Percentiles rank a stretch among this genome's conserved stretches.
phyloP scores from a whole-genome alignment of 441 rosid species.

The Bruguiera hainesii region DNA sequence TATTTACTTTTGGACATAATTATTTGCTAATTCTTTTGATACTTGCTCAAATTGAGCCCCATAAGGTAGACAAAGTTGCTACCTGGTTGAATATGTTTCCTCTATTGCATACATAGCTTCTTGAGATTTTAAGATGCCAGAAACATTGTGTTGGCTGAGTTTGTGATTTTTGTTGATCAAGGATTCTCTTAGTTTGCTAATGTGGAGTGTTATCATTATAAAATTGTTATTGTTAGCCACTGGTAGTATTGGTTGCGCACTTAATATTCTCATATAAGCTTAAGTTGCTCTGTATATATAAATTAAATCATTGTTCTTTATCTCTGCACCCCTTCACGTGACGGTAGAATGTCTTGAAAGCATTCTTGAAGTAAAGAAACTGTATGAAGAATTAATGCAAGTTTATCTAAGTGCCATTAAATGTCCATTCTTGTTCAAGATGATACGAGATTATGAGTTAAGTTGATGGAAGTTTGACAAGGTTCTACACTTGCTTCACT shows the following conservation, averaged over 20 bases:
- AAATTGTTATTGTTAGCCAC: not conserved
- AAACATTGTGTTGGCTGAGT: not conserved
- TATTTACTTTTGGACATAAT: not conserved
- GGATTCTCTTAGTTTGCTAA: not conserved
- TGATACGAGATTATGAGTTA: not conserved
- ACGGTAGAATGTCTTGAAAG: not conserved
- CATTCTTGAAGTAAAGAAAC: not conserved
- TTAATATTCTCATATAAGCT: not conserved
- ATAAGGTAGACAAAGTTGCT: conserved; percentile 3
- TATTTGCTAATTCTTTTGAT: not conserved
- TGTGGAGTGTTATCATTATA: not conserved
- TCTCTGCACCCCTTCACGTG: not conserved
- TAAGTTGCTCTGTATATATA: not conserved
- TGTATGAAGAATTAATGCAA: not conserved
- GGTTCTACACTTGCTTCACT: too few species aligned
- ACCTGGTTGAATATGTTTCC: not conserved
- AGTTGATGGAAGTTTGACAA: too few species aligned
- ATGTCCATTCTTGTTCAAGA: not conserved
- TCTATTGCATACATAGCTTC: not conserved
- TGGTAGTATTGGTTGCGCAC: not conserved
- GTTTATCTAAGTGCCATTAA: not conserved
- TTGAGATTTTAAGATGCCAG: not conserved
- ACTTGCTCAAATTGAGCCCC: not conserved
- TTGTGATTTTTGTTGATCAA: conserved; percentile 5
- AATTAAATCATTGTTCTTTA: not conserved